A percentile compares a stretch with the other conserved stretches of the same genome.
phyloP scores from a whole-genome alignment of 2,329 filamentous ascomycete species.

The Fusarium lyarnte region DNA sequence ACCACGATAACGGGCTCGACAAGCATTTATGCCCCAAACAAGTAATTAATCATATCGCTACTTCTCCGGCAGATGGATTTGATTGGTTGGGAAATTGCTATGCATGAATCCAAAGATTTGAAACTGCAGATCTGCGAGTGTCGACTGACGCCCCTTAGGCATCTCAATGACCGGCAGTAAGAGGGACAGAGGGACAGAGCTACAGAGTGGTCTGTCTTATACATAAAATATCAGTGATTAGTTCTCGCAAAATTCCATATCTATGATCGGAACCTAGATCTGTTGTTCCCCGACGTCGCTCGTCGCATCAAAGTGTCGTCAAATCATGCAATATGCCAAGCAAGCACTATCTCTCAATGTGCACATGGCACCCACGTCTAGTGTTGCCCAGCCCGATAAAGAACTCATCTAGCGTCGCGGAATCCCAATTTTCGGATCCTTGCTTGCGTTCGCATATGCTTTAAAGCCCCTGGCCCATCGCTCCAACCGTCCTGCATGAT shows the following conservation, averaged over 20 bases:
- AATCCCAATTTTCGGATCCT: background rate
- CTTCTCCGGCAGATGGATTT: fast-evolving
- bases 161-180: fast-evolving
- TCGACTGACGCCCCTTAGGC: fast-evolving
- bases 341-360: background rate
- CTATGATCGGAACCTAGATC: background rate
- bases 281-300: background rate
- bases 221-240: too few species aligned
- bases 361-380: background rate
- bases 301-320: background rate
- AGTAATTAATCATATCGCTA: background rate
- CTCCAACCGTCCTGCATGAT: background rate
- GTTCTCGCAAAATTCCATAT: too few species aligned
- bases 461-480: background rate
- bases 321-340: constrained; percentile 15
- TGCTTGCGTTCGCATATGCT: background rate
- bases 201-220: too few species aligned
- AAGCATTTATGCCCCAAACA: fast-evolving
- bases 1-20: background rate
- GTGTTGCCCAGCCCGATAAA: background rate
- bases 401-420: background rate
- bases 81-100: fast-evolving
- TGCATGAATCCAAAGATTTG: fast-evolving
- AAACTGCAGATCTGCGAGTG: background rate
- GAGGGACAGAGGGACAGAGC: fast-evolving